Evolutionary conservation across 1,284 basidiomycete genomes (phyloP).

Genomic region (Puccinia coronata): DNA sequence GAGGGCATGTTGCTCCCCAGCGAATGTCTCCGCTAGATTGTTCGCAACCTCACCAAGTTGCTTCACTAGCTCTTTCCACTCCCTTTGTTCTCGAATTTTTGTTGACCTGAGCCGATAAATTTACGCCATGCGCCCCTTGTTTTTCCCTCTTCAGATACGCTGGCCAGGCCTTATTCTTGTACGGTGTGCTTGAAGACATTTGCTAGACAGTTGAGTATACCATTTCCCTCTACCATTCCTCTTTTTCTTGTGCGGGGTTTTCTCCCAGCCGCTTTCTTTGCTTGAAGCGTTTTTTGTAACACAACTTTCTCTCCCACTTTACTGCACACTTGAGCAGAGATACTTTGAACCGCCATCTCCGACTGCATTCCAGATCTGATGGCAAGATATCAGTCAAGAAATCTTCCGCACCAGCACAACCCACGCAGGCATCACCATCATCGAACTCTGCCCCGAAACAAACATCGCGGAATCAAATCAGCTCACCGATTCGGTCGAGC

Average conservation of each 20-base stretch:
- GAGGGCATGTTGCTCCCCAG: neutral
- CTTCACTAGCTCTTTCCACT: too few species aligned
- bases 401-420: slow-evolving; percentile 2
- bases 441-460: neutral
- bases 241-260: neutral
- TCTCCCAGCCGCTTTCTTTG: too few species aligned
- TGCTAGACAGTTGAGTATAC: slow-evolving; percentile 46
- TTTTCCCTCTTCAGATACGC: slow-evolving; percentile 21
- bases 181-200: slow-evolving; percentile 45
- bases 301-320: neutral
- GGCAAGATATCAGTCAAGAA: neutral
- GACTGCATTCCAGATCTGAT: slow-evolving; percentile 39
- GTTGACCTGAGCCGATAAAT: neutral
- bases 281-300: neutral
- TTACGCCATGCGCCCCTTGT: neutral
- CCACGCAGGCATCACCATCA: neutral
- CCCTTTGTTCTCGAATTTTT: neutral
- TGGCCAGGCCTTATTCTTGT: slow-evolving; percentile 44
- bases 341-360: slow-evolving; percentile 46
- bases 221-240: neutral
- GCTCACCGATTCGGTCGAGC: neutral
- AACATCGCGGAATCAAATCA: neutral
- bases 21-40: neutral
- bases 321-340: slow-evolving; percentile 17
- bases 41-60: neutral